phyloP scores from a whole-genome alignment of 768 basidiomycete species.

The Clathrus columnatus region DNA sequence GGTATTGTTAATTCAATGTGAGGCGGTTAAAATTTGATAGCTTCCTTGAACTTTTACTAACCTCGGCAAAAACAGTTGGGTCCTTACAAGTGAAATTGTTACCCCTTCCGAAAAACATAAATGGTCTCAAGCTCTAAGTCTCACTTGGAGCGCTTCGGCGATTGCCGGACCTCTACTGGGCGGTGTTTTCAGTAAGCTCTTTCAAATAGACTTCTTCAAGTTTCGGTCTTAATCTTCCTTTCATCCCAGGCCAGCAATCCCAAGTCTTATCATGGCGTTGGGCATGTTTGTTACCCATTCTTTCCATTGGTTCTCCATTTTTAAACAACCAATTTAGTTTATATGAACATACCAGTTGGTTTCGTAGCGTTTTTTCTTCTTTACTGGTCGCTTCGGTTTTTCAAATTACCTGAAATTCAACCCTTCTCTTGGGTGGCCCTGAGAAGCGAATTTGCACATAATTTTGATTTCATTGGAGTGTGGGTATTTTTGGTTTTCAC shows the following conservation, averaged over 20 bases:
- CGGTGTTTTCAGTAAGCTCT: slow-evolving; percentile 59
- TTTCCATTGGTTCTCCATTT: slow-evolving; percentile 4
- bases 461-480: slow-evolving; percentile 75
- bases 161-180: slow-evolving; percentile 78
- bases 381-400: slow-evolving; percentile 47
- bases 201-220: slow-evolving; percentile 1
- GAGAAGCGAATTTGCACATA: slow-evolving; percentile 43
- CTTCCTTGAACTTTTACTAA: background rate
- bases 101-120: slow-evolving; percentile 59
- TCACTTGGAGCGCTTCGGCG: slow-evolving; percentile 84
- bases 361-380: slow-evolving; percentile 50
- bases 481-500: slow-evolving; percentile 32
- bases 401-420: slow-evolving; percentile 37
- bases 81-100: slow-evolving; percentile 79
- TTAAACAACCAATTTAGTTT: slow-evolving; percentile 41
- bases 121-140: slow-evolving; percentile 78
- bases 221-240: background rate
- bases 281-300: slow-evolving; percentile 53
- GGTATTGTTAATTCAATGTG: slow-evolving; percentile 72
- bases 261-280: slow-evolving; percentile 62
- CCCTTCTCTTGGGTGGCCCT: slow-evolving; percentile 28
- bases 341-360: slow-evolving; percentile 74
- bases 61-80: slow-evolving; percentile 36
- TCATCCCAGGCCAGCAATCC: slow-evolving; percentile 13
- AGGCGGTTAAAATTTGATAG: background rate